Conservation (phyloP, 2,329 filamentous ascomycete species). For the Colletotrichum tabaci region DNA sequence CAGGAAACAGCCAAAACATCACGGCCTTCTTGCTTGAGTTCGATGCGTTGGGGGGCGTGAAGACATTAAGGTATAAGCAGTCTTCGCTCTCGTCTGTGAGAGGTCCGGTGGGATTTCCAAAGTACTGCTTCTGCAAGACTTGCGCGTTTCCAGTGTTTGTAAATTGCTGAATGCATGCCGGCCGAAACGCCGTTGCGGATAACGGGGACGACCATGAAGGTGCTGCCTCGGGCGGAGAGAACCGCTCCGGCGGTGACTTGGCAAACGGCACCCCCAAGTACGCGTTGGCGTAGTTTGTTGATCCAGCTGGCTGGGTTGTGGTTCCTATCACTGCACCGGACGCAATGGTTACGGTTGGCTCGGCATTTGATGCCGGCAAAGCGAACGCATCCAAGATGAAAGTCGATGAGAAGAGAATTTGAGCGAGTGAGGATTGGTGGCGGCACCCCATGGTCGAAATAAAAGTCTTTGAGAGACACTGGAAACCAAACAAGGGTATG, state of each 20-base stretch:
- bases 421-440: not conserved
- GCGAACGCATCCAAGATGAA: constrained; percentile 15
- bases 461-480: not conserved
- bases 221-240: constrained; percentile 32
- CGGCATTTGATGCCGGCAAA: constrained; percentile 12
- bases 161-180: constrained; percentile 38
- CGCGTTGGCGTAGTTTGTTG: constrained; percentile 28
- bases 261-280: constrained; percentile 35
- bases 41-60: constrained; percentile 43
- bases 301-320: constrained; percentile 12
- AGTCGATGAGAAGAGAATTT: constrained; percentile 18
- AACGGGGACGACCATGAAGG: constrained; percentile 15
- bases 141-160: constrained; percentile 10
- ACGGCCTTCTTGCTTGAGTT: constrained; percentile 41
- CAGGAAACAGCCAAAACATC: constrained; percentile 43
- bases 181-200: constrained; percentile 23
- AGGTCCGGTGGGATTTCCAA: constrained; percentile 33
- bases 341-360: constrained; percentile 23
- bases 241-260: constrained; percentile 37
- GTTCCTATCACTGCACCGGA: constrained; percentile 31
- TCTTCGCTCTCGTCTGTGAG: constrained; percentile 50
- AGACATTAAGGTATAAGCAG: constrained; percentile 54
- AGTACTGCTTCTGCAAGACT: constrained; percentile 20
- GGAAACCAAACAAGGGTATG: not conserved
- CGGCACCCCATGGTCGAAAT: constrained; percentile 16